A percentile compares a stretch with the other conserved stretches of the same genome.
These are phyloP conservation scores for Leccinum boreale DNA, from an alignment of 768 basidiomycete species.

Conservation along the genomic window DNA sequence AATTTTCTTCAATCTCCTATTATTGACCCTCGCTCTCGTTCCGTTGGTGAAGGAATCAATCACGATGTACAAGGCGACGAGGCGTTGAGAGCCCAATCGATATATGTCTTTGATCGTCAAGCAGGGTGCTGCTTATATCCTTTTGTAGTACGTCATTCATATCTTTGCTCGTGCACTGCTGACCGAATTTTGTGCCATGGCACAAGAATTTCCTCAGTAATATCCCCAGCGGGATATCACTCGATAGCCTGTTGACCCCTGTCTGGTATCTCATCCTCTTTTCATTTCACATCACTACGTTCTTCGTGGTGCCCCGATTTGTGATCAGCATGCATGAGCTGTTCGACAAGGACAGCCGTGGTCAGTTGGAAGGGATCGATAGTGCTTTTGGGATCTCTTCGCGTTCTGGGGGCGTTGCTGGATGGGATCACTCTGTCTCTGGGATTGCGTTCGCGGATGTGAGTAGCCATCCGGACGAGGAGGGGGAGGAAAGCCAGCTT, in stretches of 20 bases:
- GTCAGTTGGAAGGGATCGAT: neutral
- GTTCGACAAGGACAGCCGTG: neutral
- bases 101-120: neutral
- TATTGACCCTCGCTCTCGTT: neutral
- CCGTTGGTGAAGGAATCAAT: neutral
- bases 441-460: neutral
- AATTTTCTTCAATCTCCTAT: neutral
- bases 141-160: neutral
- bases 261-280: neutral
- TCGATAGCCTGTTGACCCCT: neutral
- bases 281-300: neutral
- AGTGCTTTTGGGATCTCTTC: neutral
- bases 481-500: neutral
- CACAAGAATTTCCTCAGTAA: neutral
- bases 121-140: neutral
- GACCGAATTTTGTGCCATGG: neutral
- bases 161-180: neutral
- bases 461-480: neutral
- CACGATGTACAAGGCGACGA: neutral
- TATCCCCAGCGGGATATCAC: accelerated
- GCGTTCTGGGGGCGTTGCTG: neutral
- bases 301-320: neutral
- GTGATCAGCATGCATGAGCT: neutral
- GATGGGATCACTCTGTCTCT: neutral
- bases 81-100: neutral